These are phyloP conservation scores for Zygotorulaspora danielsina DNA, from an alignment of 805 yeast genomes.

Conservation along the genomic window DNA sequence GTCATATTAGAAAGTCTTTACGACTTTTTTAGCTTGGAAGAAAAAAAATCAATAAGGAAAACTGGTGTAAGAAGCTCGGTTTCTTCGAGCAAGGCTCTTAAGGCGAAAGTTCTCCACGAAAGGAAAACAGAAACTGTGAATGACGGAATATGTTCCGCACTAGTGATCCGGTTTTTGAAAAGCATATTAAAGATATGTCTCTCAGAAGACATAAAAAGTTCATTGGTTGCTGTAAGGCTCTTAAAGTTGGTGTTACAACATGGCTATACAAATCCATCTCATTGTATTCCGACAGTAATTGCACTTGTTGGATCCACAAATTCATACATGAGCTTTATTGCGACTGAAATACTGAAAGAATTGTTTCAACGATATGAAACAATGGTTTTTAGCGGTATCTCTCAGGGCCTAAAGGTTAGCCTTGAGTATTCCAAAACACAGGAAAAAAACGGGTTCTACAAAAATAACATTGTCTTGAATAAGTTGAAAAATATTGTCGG, in stretches of 20 bases:
- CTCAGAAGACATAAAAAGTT: conserved; percentile 41
- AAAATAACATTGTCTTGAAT: conserved; percentile 14
- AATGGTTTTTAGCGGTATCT: conserved; percentile 59
- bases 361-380: conserved; percentile 66
- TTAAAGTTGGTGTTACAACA: conserved; percentile 52
- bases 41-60: conserved; percentile 40
- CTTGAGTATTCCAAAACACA: conserved; percentile 37
- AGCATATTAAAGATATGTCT: conserved; percentile 49
- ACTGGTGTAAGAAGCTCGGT: conserved; percentile 40
- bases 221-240: conserved; percentile 51
- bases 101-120: conserved; percentile 40
- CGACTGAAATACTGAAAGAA: conserved; percentile 49
- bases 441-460: conserved; percentile 9
- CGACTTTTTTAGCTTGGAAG: conserved; percentile 56
- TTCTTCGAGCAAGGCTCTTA: conserved; percentile 34
- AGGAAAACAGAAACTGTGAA: conserved; percentile 42
- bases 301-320: conserved; percentile 59
- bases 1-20: conserved; percentile 54
- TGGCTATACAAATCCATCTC: conserved; percentile 73
- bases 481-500: conserved; percentile 19
- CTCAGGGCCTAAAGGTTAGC: conserved; percentile 58
- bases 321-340: conserved; percentile 42
- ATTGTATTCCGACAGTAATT: conserved; percentile 62
- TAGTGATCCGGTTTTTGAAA: conserved; percentile 59
- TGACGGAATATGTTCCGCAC: conserved; percentile 71